Evolutionary conservation across 176 grass and related monocot genomes (phyloP).

Genomic region (Puccinellia tenuiflora): DNA sequence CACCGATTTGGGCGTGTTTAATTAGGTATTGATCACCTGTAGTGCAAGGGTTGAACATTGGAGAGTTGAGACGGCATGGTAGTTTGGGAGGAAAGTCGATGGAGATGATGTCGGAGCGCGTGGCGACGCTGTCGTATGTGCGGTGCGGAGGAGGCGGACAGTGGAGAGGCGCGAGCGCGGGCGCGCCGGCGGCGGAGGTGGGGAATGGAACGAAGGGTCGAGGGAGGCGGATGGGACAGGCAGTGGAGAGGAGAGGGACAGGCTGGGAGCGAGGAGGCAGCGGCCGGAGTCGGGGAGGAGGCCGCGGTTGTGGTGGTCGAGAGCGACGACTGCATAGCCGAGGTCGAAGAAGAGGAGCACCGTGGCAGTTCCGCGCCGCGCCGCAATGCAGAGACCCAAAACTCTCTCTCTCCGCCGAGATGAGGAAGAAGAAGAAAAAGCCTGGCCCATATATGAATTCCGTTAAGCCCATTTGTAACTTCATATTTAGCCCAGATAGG

Average conservation of each 20-base stretch:
- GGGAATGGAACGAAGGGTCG: not conserved
- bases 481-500: no score
- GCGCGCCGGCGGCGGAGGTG: no score
- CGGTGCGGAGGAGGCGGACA: conserved; percentile 22
- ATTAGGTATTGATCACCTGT: conserved; percentile 26
- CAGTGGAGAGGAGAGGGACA: not conserved
- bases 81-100: conserved; percentile 58
- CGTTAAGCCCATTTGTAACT: no score
- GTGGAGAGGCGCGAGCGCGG: not conserved
- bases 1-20: conserved; percentile 36
- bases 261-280: not conserved
- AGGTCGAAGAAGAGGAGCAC: not conserved
- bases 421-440: not conserved
- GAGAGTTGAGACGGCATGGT: conserved; percentile 55
- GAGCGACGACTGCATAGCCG: not conserved
- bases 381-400: not conserved
- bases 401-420: not conserved
- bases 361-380: not conserved
- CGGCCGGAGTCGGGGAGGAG: not conserved
- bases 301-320: not conserved
- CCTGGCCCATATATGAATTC: not conserved
- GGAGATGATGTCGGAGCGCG: conserved; percentile 53
- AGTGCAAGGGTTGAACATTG: conserved; percentile 57
- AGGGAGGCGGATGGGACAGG: not conserved
- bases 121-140: conserved; percentile 41